Conservation (phyloP, 805 yeast genomes). For the Candida sakaeoensis region DNA sequence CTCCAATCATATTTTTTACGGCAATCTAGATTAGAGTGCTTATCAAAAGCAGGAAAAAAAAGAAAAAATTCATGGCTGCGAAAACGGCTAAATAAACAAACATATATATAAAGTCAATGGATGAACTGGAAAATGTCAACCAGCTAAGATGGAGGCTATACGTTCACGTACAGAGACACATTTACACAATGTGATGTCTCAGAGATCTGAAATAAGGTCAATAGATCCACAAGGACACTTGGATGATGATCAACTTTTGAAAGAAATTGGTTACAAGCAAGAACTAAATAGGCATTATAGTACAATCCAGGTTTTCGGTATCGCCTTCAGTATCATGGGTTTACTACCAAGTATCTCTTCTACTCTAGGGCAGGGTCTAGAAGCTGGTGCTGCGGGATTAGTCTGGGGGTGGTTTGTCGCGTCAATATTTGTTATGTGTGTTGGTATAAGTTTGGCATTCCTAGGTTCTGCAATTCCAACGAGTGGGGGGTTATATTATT, state of each 20-base stretch:
- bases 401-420: constrained; percentile 72
- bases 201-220: constrained; percentile 15
- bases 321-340: constrained; percentile 69
- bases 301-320: constrained; percentile 60
- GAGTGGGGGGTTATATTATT: constrained; percentile 59
- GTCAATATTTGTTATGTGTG: constrained; percentile 47
- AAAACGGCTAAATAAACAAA: not conserved
- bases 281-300: constrained; percentile 59
- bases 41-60: too few relatives aligned
- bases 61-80: not conserved
- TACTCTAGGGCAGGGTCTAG: constrained; percentile 45
- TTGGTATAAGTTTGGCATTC: constrained; percentile 60
- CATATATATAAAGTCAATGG: not conserved
- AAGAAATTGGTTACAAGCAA: constrained; percentile 63
- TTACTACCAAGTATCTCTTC: constrained; percentile 60
- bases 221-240: constrained; percentile 12
- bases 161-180: constrained; percentile 10
- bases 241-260: constrained; percentile 17
- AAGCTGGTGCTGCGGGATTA: constrained; percentile 59
- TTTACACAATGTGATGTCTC: constrained; percentile 13
- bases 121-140: too few relatives aligned
- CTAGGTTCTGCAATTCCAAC: constrained; percentile 67
- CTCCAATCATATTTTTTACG: not conserved
- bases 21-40: not conserved
- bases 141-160: constrained; percentile 3